Evolutionary conservation across 78 protist species (phyloP).

Genomic region (Blattamonas nauphoetae): DNA sequence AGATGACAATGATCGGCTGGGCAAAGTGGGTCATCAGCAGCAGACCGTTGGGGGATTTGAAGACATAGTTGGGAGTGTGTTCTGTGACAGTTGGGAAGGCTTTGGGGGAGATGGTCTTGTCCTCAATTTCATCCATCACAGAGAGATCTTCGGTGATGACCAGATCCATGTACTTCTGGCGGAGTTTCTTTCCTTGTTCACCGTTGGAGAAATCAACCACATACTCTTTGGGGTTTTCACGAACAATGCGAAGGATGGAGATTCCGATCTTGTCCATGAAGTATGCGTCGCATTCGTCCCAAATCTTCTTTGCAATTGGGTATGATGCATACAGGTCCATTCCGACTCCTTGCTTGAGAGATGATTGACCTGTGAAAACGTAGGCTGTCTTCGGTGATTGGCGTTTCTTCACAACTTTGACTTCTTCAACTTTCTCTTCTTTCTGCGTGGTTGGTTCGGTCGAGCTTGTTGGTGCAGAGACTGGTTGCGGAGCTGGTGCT

Average conservation of each 20-base stretch:
- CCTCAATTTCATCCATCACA: background rate
- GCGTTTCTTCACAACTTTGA: background rate
- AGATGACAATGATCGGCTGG: constrained; percentile 41
- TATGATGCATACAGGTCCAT: constrained; percentile 46
- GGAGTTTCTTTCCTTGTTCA: constrained; percentile 28
- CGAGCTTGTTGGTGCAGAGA: too few species aligned
- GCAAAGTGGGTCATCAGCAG: constrained; percentile 53
- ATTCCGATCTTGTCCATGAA: constrained; percentile 34
- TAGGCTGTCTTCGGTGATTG: background rate
- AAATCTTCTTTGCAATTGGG: constrained; percentile 24
- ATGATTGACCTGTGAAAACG: constrained; percentile 61
- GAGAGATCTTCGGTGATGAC: background rate
- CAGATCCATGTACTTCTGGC: constrained; percentile 34
- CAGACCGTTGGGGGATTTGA: constrained; percentile 44
- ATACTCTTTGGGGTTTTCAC: constrained; percentile 41
- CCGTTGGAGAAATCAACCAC: constrained; percentile 47
- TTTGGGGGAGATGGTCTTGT: background rate
- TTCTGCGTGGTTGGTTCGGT: too few species aligned
- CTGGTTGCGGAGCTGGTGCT: background rate
- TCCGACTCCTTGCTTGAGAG: constrained; percentile 37
- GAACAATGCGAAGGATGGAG: constrained; percentile 42
- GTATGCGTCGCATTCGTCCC: constrained; percentile 50
- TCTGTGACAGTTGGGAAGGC: background rate
- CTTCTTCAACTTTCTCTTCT: too few species aligned
- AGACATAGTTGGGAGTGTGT: constrained; percentile 22